Evolutionary conservation across 2,329 filamentous ascomycete species (phyloP).

Genomic region (Biscogniauxia marginata): DNA sequence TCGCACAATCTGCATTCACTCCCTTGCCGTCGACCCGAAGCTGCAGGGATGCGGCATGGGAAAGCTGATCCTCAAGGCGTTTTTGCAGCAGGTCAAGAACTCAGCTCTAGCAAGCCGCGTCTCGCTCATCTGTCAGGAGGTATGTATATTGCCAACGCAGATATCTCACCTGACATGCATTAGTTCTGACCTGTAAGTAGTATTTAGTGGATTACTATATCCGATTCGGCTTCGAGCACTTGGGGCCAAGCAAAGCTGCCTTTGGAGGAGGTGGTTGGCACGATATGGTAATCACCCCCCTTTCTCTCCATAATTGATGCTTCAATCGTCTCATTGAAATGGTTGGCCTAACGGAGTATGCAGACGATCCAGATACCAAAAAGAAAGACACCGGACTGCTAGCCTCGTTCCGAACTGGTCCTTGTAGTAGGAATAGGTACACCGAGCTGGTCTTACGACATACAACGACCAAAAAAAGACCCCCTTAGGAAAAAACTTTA

Average conservation of each 20-base stretch:
- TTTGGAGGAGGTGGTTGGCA: constrained; percentile 81
- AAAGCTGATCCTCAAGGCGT: constrained; percentile 70
- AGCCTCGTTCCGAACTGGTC: neutral
- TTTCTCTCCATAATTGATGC: neutral
- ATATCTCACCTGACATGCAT: neutral
- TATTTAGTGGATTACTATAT: constrained; percentile 73
- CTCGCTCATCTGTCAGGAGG: constrained; percentile 73
- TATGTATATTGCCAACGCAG: constrained; percentile 39
- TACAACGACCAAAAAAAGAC: constrained; percentile 6
- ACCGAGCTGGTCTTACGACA: neutral
- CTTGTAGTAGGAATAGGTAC: neutral
- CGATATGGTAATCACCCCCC: constrained; percentile 63
- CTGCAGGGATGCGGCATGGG: constrained; percentile 75
- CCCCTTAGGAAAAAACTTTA: too few species aligned
- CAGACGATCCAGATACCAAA: neutral
- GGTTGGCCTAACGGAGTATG: neutral
- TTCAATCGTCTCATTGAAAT: constrained; percentile 2
- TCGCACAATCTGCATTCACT: constrained; percentile 77
- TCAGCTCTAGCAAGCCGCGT: constrained; percentile 69
- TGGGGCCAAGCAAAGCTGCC: constrained; percentile 65
- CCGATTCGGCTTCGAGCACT: constrained; percentile 68
- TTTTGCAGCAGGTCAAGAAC: constrained; percentile 72
- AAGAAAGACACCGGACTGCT: neutral
- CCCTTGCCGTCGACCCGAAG: constrained; percentile 73
- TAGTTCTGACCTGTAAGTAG: constrained; percentile 33